Evolutionary conservation across 1,284 basidiomycete species (phyloP), one percentile per base, ranked within the genome.

Genomic region (Xerocomus minutiporus): DNA sequence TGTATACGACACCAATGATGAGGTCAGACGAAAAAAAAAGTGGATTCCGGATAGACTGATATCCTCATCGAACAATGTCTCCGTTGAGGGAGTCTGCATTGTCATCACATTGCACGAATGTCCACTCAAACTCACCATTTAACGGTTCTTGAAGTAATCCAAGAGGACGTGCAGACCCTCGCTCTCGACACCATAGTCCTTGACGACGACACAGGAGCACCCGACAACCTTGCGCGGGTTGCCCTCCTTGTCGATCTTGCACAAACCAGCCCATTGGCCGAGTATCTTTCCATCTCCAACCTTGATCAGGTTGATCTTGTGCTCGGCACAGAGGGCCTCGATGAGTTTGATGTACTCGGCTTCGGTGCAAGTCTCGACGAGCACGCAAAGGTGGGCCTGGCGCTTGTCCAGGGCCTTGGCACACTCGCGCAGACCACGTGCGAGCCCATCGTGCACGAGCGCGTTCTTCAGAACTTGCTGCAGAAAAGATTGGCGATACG

Each of bases 281-380:
- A 99, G 88, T 63, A 96, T 86, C 81, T 99, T 99, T 71, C 93
- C 91, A 77, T 98, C 96, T 65, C 84, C 84, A 69, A 99, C 93
- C 80, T 97, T 97, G 88, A 98, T 97, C 62, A 98, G 80, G 83
- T 96, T 94, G 79, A 98, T 97, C 76, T 94, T 94, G 86, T 97
- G 93, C 81, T 97, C 95, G 63, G 93, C 92, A 75, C 96, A 98
- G 71, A 98, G 92, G 51, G 95, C 96, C 80, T 98, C 95, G 65
- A 98, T 97, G 79, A 99, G 92, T 82, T 98, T 98, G 83, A 97
- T 91, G 85, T 99, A 98, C 79, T 97, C 96, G 66, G 94, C 92
- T 80, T 98, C 96, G 57, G 91, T 96, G 82, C 94, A 97, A 57
- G 93, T 94, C 86, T 99, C 96, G 73, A 97, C 94, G 70, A 99